phyloP scores from a whole-genome alignment of 768 basidiomycete genomes.

The Tulasnella sp. region DNA sequence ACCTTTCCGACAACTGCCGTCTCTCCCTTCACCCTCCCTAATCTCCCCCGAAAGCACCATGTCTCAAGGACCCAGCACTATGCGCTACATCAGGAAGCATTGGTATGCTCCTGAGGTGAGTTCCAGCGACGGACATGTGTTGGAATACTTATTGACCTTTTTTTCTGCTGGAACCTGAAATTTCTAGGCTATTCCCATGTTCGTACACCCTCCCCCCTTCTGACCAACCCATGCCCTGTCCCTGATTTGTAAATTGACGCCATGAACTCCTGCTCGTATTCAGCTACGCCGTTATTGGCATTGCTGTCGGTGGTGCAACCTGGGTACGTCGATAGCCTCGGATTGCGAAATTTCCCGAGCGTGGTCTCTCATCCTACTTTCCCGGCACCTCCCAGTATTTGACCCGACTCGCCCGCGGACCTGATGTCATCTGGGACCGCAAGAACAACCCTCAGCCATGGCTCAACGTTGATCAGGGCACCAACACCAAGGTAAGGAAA shows the following conservation, averaged over 20 bases:
- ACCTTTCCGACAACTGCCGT: not conserved
- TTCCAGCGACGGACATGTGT: slow-evolving; percentile 16
- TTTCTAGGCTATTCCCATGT: slow-evolving; percentile 40
- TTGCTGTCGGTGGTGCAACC: slow-evolving; percentile 41
- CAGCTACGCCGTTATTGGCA: slow-evolving; percentile 41
- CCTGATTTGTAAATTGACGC: not conserved
- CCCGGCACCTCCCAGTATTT: slow-evolving; percentile 35
- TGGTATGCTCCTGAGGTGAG: slow-evolving; percentile 66
- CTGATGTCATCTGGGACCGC: slow-evolving; percentile 45
- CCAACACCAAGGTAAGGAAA: slow-evolving; percentile 58
- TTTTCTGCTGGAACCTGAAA: not conserved
- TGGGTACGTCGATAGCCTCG: slow-evolving; percentile 23
- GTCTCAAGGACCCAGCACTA: not conserved
- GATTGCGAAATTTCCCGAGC: not conserved
- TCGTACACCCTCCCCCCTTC: slow-evolving; percentile 17
- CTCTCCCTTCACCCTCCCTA: not conserved
- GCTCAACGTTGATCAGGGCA: slow-evolving; percentile 65
- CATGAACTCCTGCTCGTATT: not conserved
- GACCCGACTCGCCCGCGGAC: slow-evolving; percentile 45
- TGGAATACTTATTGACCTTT: slow-evolving; percentile 8
- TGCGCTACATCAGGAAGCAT: slow-evolving; percentile 25
- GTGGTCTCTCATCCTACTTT: not conserved
- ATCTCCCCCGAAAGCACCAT: not conserved
- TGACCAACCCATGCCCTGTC: not conserved
- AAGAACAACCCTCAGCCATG: slow-evolving; percentile 71